Evolutionary conservation across 2,329 filamentous ascomycete species (phyloP), one percentile per base, ranked within the genome.

Genomic region (Fusarium sp.): DNA sequence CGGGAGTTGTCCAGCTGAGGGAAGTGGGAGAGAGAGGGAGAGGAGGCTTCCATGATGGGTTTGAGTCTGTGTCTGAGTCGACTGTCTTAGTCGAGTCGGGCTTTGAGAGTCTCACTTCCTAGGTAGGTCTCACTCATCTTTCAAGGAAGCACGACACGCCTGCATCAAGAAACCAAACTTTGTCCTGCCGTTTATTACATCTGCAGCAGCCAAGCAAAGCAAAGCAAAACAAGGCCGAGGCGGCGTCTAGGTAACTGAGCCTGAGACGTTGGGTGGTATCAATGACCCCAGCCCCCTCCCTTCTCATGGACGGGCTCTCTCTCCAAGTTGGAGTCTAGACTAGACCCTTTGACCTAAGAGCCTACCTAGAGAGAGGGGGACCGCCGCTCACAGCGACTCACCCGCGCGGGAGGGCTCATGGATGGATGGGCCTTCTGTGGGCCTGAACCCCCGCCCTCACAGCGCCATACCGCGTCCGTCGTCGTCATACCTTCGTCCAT

Each of bases 391-490:
- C 64, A 67, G 64, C 61, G 63, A 18, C 29, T 31, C 29, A 31
- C 29, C 29, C 20, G 5, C 18, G 3, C 5, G 44, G 44, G 14
- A 25, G 23, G n/a, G 25, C 46, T 51, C 46, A 51, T 51, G 46
- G 16, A 33, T 29, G 14, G 29, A 53, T 53, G 29, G 49, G 27
- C 34, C 34, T 27, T 18, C 42, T 29, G 56, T 40, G 44, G 57
- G 57, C 53, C 55, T 18, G 14, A 34, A 49, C 18, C 59, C 55
- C 67, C 67, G 54, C 67, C 59, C 55, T 70, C 58, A 50, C 59
- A 57, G 63, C 56, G 59, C 67, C 61, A 70, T 70, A 65, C 67
- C 64, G 67, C 51, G 67, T 70, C 67, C 67, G 56, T 61, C 59
- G 44, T 62, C 59, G 58, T 61, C 58, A 61, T 61, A 56, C 51